Percentiles rank a stretch among this genome's conserved stretches.
Conservation (phyloP, 2,329 filamentous ascomycete species). For the Neocucurbitaria cava region DNA sequence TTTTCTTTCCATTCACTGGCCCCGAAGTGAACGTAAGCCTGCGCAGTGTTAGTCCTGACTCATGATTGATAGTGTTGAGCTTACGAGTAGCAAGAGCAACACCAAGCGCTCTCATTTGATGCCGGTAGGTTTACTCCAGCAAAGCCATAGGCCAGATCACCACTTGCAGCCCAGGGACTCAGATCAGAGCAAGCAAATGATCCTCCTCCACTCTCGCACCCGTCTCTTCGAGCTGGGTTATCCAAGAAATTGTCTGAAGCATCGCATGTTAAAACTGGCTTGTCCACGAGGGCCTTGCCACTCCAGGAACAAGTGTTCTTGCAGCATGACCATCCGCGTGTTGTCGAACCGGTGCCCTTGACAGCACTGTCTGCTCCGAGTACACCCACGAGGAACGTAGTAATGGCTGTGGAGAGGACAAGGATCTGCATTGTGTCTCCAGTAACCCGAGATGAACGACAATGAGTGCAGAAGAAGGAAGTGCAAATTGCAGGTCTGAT, state of each 20-base stretch:
- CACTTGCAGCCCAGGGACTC: constrained; percentile 65
- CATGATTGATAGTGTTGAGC: neutral
- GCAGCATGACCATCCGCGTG: constrained; percentile 28
- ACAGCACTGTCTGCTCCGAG: constrained; percentile 15
- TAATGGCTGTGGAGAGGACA: neutral
- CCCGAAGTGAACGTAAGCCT: constrained; percentile 63
- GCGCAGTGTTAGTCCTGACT: neutral
- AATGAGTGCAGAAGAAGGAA: neutral
- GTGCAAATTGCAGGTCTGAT: neutral
- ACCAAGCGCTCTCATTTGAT: constrained; percentile 63
- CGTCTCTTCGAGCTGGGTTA: constrained; percentile 55
- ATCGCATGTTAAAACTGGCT: constrained; percentile 61
- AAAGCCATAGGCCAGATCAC: constrained; percentile 65
- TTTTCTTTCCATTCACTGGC: constrained; percentile 62
- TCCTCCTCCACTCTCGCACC: constrained; percentile 62
- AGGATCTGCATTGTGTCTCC: neutral
- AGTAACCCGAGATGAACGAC: neutral
- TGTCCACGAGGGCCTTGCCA: constrained; percentile 59
- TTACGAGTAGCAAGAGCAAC: constrained; percentile 66
- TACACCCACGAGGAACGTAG: neutral
- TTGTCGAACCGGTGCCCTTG: constrained; percentile 25
- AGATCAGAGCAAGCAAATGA: constrained; percentile 63
- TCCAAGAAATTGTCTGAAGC: constrained; percentile 60
- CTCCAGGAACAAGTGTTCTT: constrained; percentile 62
- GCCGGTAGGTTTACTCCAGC: constrained; percentile 65